A percentile compares a stretch with the other conserved stretches of the same genome.
Conservation (phyloP, 306 rosid genomes). For the Fragaria vesca region DNA sequence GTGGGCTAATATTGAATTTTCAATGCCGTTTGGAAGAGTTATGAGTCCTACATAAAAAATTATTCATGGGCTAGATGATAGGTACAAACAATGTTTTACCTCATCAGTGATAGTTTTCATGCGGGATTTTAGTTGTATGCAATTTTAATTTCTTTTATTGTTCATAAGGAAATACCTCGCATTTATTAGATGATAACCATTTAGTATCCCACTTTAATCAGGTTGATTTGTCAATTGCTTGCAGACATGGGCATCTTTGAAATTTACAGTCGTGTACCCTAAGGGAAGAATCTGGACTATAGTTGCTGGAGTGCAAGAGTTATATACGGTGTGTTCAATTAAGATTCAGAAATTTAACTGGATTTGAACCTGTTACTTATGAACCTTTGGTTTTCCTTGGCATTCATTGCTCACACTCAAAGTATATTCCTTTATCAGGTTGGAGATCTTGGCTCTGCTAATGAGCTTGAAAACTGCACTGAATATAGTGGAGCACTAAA, state of each 20-base stretch:
- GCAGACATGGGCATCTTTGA: constrained; percentile 93
- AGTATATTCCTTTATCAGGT: constrained; percentile 43
- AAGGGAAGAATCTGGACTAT: constrained; percentile 94
- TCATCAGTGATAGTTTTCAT: constrained; percentile 14
- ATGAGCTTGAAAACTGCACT: constrained; percentile 93
- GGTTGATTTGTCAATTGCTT: constrained; percentile 17
- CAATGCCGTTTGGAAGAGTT: constrained; percentile 95
- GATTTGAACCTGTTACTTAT: not conserved
- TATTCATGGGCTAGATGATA: constrained; percentile 85
- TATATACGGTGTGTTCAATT: constrained; percentile 58
- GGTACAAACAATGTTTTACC: constrained; percentile 43
- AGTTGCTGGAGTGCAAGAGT: constrained; percentile 99
- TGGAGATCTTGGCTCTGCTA: constrained; percentile 93
- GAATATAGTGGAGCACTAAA: constrained; percentile 98
- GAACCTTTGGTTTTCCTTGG: not conserved
- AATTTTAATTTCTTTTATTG: not conserved
- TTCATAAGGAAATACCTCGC: not conserved
- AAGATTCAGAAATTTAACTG: constrained; percentile 22
- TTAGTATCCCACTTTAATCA: not conserved
- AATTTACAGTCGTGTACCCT: constrained; percentile 91
- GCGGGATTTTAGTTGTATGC: not conserved
- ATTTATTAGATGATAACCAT: not conserved
- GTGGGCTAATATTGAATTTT: constrained; percentile 84
- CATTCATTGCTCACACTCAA: constrained; percentile 11
- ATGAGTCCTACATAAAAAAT: constrained; percentile 76